phyloP scores from a whole-genome alignment of 192 early-diverging fungal species.

The Neocallimastix lanati region DNA sequence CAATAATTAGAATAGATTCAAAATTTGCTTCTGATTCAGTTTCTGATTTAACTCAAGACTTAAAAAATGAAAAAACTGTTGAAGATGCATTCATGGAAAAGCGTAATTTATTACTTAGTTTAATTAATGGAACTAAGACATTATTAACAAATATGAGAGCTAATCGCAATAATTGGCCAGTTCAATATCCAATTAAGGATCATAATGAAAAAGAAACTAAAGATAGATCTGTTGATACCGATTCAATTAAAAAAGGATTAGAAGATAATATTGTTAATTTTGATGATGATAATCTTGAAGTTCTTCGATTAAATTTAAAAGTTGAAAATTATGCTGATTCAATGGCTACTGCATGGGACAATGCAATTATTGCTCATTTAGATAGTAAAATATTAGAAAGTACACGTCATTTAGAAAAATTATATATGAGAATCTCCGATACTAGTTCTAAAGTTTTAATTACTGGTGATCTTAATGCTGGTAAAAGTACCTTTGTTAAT shows the following conservation, averaged over 20 bases:
- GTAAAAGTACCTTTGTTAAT: conserved; percentile 95
- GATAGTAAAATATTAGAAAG: background rate
- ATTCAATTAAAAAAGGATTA: background rate
- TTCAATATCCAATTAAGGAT: background rate
- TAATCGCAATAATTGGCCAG: background rate
- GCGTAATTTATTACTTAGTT: background rate
- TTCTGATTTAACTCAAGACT: background rate
- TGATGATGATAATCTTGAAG: background rate
- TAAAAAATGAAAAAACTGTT: background rate
- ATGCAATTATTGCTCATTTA: background rate
- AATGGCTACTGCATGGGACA: background rate
- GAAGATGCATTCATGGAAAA: background rate
- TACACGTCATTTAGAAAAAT: conserved; percentile 46
- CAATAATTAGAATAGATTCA: background rate
- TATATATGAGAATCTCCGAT: conserved; percentile 71
- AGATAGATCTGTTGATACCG: background rate
- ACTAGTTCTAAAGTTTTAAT: conserved; percentile 84
- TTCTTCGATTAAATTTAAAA: background rate
- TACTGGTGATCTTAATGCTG: conserved; percentile 94
- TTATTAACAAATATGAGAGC: background rate
- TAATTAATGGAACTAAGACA: background rate
- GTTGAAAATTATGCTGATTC: background rate
- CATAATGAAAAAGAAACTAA: background rate
- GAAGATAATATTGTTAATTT: background rate
- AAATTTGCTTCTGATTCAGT: background rate